Conservation (phyloP, 2,329 filamentous ascomycete genomes). For the Trichoderma afroharzianum region DNA sequence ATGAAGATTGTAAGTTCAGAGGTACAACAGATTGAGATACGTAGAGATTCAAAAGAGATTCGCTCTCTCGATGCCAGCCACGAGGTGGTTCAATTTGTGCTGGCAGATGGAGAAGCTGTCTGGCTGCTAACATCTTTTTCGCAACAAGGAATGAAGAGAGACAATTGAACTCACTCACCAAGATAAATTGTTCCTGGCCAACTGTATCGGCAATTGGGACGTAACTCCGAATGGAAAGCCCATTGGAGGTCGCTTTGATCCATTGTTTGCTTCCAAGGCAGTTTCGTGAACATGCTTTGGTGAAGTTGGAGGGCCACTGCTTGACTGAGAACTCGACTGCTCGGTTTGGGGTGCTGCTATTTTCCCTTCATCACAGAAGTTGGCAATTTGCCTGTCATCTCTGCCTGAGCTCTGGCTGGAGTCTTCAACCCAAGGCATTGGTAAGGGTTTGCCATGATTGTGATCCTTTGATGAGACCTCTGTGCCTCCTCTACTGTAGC, state of each 20-base stretch:
- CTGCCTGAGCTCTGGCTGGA: background rate
- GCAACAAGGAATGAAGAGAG: background rate
- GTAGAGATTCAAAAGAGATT: background rate
- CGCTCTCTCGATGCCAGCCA: background rate
- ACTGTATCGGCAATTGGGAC: background rate
- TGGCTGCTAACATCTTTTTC: background rate
- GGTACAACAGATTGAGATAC: background rate
- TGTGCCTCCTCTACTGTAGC: background rate
- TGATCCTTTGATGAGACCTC: constrained; percentile 19
- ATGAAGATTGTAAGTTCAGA: background rate
- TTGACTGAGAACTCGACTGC: constrained; percentile 33
- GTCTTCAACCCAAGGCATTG: constrained; percentile 35
- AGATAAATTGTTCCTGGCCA: background rate
- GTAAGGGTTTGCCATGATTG: background rate
- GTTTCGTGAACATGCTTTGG: constrained; percentile 25
- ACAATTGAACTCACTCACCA: background rate
- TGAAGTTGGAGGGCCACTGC: constrained; percentile 24
- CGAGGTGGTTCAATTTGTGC: background rate
- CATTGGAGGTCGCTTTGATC: constrained; percentile 24
- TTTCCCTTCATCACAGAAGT: constrained; percentile 50
- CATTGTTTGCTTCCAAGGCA: constrained; percentile 23
- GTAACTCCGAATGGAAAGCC: constrained; percentile 23
- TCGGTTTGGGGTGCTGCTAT: constrained; percentile 44
- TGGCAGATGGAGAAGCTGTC: background rate
- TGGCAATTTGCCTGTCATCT: constrained; percentile 28